Percentiles rank a stretch among this genome's conserved stretches.
These are phyloP conservation scores for Emmonsia crescens DNA, from an alignment of 2,329 filamentous ascomycete species.

Conservation along the genomic window DNA sequence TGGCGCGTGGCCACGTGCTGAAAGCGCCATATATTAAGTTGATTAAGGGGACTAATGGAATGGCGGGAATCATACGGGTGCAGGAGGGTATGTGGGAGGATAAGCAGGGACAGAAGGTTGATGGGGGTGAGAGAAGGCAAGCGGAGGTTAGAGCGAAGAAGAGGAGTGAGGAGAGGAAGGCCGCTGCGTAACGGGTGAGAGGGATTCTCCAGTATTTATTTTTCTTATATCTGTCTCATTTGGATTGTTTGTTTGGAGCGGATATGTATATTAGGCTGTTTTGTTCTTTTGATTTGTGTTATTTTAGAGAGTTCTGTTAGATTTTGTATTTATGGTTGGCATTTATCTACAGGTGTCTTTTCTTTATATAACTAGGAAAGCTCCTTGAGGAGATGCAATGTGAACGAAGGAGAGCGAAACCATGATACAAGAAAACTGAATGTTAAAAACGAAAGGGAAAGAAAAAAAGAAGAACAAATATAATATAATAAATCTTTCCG, in stretches of 20 bases:
- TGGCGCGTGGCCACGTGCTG: constrained; percentile 59
- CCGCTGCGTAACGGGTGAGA: constrained; percentile 24
- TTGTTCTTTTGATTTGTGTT: not conserved
- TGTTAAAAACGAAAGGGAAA: not conserved
- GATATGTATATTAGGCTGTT: not conserved
- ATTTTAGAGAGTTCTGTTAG: not conserved
- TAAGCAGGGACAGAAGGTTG: constrained; percentile 76
- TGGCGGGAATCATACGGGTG: constrained; percentile 55
- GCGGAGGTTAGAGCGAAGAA: constrained; percentile 81
- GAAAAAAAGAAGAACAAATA: not conserved
- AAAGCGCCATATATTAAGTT: constrained; percentile 63
- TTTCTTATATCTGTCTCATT: not conserved
- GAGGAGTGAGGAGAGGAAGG: constrained; percentile 64
- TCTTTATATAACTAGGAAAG: not conserved
- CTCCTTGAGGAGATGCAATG: not conserved
- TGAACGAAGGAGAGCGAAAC: not conserved
- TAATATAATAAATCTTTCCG: not conserved
- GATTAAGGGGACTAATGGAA: constrained; percentile 49
- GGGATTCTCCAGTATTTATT: not conserved
- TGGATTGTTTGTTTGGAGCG: not conserved
- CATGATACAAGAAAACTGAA: not conserved
- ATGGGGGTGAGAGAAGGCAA: constrained; percentile 85
- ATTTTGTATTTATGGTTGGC: not conserved
- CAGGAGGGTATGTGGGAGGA: constrained; percentile 92
- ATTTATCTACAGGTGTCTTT: not conserved